Conservation (phyloP, 2,329 filamentous ascomycete species). For the Verticillium klebahnii region DNA sequence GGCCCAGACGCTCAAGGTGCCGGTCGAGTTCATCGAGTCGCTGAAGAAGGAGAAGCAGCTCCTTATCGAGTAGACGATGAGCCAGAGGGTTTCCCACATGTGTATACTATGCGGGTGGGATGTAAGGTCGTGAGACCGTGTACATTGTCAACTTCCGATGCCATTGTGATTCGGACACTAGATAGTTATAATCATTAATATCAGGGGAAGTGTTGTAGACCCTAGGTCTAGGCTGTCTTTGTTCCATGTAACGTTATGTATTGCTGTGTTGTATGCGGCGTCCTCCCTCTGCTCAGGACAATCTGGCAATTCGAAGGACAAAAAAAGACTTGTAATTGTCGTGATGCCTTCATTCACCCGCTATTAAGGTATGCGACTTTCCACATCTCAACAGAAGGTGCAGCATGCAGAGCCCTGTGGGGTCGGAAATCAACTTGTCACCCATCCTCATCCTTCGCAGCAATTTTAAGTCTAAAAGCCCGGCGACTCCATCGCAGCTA, state of each 20-base stretch:
- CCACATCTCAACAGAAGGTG: neutral
- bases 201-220: neutral
- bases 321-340: neutral
- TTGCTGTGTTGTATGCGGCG: too few relatives aligned
- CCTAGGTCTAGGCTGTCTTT: neutral
- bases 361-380: neutral
- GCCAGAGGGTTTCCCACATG: neutral
- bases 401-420: neutral
- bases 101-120: neutral
- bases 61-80: slow-evolving; percentile 25
- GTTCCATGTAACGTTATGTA: neutral
- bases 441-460: neutral
- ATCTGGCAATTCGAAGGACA: too few relatives aligned
- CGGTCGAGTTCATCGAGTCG: slow-evolving; percentile 48
- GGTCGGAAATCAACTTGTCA: neutral
- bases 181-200: neutral
- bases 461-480: too few relatives aligned
- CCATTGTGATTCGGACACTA: neutral
- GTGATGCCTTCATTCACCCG: neutral
- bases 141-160: neutral
- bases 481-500: too few relatives aligned
- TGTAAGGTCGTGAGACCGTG: neutral
- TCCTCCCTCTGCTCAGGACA: too few relatives aligned
- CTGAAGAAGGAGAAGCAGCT: slow-evolving; percentile 63
- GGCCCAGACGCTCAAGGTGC: slow-evolving; percentile 54